Percentiles rank a stretch among this genome's conserved stretches.
Conservation (phyloP, 129 eudicot genomes). For the Sambucus nigra region DNA sequence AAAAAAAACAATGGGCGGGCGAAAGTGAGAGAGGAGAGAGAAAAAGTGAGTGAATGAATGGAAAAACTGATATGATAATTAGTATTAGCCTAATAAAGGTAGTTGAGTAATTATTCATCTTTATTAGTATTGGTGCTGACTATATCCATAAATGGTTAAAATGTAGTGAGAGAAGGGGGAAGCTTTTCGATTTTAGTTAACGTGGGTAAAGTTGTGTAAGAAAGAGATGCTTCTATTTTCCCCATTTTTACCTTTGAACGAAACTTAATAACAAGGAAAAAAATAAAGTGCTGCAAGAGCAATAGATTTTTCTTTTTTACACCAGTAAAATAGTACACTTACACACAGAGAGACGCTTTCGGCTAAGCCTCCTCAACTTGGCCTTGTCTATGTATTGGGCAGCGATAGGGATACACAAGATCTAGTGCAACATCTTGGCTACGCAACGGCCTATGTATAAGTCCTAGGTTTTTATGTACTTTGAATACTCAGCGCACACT, state of each 20-base stretch:
- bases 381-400: constrained; percentile 28
- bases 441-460: background rate
- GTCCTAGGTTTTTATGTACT: constrained; percentile 37
- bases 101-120: constrained; percentile 56
- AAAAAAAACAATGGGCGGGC: background rate
- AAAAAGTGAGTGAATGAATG: constrained; percentile 21
- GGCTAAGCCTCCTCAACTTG: constrained; percentile 20
- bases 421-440: constrained; percentile 3
- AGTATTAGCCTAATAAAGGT: constrained; percentile 35
- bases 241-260: background rate
- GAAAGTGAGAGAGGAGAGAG: constrained; percentile 17
- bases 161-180: background rate
- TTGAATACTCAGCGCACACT: background rate
- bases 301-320: no score
- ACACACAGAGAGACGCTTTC: constrained; percentile 8
- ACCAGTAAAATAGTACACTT: background rate
- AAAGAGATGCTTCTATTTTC: constrained; percentile 33
- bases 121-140: constrained; percentile 52
- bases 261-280: background rate
- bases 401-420: constrained; percentile 15
- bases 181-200: constrained; percentile 85
- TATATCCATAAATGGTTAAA: constrained; percentile 43
- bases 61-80: constrained; percentile 27
- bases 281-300: background rate
- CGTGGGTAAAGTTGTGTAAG: constrained; percentile 54